phyloP scores from a whole-genome alignment of 208 protist genomes.

The Leishmania aethiopica region DNA sequence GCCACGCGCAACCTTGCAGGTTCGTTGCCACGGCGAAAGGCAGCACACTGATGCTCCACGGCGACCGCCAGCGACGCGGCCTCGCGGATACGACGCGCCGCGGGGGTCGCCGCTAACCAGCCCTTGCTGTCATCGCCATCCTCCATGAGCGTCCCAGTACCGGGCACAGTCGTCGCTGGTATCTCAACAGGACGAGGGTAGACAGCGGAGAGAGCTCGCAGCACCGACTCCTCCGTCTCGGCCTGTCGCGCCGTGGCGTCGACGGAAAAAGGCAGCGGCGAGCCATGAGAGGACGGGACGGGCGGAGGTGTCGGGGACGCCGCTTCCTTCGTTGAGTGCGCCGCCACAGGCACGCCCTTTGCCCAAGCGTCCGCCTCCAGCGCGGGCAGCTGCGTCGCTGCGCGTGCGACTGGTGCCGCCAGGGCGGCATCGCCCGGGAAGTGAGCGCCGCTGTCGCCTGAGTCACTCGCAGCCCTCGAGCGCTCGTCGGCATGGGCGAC shows the following conservation, averaged over 20 bases:
- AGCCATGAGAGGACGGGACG: neutral
- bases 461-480: neutral
- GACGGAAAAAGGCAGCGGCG: conserved; percentile 7
- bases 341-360: neutral
- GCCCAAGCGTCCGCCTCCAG: neutral
- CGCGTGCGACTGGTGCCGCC: neutral
- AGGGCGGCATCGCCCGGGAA: neutral
- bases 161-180: neutral
- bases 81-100: conserved; percentile 28
- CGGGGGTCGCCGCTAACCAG: conserved; percentile 15
- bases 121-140: neutral
- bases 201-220: conserved; percentile 5
- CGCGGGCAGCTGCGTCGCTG: neutral
- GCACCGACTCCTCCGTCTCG: conserved; percentile 17
- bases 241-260: conserved; percentile 31
- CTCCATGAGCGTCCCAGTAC: neutral
- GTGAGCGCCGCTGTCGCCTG: neutral
- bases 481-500: neutral
- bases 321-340: neutral
- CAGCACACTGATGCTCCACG: conserved; percentile 37
- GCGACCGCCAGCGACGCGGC: conserved; percentile 55
- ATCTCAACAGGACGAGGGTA: neutral
- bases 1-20: conserved; percentile 32
- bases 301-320: neutral
- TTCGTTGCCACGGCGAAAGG: conserved; percentile 19